Evolutionary conservation across 2,329 filamentous ascomycete species (phyloP).

Genomic region (Paecilomyces formosus): DNA sequence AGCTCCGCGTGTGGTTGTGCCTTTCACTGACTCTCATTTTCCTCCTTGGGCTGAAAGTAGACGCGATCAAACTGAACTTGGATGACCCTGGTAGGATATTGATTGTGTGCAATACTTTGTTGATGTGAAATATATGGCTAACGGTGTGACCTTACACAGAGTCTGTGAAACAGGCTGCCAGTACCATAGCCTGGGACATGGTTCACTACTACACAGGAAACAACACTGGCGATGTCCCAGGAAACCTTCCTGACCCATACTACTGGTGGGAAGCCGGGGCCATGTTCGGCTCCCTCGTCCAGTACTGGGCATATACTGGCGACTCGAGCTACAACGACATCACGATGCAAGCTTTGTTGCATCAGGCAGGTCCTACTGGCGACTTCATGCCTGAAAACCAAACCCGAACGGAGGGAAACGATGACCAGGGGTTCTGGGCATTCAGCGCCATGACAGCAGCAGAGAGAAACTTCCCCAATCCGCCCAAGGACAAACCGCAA

Average conservation of each 20-base stretch:
- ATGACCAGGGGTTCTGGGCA: conserved; percentile 34
- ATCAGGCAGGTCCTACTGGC: conserved; percentile 57
- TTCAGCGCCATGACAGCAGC: conserved; percentile 30
- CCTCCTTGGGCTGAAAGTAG: background rate
- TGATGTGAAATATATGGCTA: too few species aligned
- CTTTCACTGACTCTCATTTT: background rate
- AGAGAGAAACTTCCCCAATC: conserved; percentile 28
- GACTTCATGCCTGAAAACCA: conserved; percentile 62
- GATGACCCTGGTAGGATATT: background rate
- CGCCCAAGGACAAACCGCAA: conserved; percentile 43
- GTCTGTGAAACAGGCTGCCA: conserved; percentile 1
- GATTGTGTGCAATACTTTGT: too few species aligned
- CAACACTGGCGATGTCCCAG: conserved; percentile 38
- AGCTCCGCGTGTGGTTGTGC: background rate
- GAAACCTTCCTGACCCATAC: conserved; percentile 38
- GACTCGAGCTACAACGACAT: conserved; percentile 18
- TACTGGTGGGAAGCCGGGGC: conserved; percentile 27
- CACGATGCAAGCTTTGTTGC: conserved; percentile 54
- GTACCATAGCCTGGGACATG: conserved; percentile 21
- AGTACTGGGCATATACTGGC: conserved; percentile 25
- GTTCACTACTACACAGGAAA: conserved; percentile 40
- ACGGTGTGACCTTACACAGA: background rate
- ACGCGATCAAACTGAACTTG: background rate
- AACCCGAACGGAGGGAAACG: conserved; percentile 26
- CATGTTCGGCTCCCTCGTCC: conserved; percentile 22